Conservation (phyloP, 305 asterid genomes). For the Lippia alba region DNA sequence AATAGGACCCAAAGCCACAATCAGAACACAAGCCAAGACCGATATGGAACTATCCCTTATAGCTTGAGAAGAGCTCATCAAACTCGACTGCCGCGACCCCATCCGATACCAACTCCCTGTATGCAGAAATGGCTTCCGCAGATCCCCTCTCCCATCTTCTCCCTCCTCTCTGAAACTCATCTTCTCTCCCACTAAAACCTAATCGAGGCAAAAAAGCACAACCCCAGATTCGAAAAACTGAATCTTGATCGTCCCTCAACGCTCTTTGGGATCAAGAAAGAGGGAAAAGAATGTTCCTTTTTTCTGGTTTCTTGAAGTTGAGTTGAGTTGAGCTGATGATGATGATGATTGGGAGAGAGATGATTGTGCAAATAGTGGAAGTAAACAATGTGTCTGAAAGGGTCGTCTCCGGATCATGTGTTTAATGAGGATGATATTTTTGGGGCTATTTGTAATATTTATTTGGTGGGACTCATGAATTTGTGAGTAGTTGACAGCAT, state of each 20-base stretch:
- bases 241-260: conserved; percentile 23
- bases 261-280: not conserved
- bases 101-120: conserved; percentile 96
- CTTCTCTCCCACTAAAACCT: conserved; percentile 31
- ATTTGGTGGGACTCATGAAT: conserved; percentile 17
- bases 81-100: conserved; percentile 87
- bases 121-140: conserved; percentile 86
- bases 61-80: conserved; percentile 79
- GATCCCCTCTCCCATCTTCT: conserved; percentile 79
- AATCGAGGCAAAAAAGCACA: conserved; percentile 25
- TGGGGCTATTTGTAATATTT: not conserved
- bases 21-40: conserved; percentile 91
- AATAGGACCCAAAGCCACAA: conserved; percentile 95
- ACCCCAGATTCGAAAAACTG: conserved; percentile 22
- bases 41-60: conserved; percentile 89
- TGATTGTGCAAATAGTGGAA: not conserved
- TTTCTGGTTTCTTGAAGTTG: conserved; percentile 24
- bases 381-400: not conserved
- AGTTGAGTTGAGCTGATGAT: conserved; percentile 8
- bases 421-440: conserved; percentile 19
- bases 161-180: conserved; percentile 89
- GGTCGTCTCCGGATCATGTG: conserved; percentile 27
- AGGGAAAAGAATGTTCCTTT: not conserved
- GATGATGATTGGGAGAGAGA: not conserved
- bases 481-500: conserved; percentile 26